Conservation (phyloP, 163 green algal genomes). For the Trebouxiophyceae sp. region DNA sequence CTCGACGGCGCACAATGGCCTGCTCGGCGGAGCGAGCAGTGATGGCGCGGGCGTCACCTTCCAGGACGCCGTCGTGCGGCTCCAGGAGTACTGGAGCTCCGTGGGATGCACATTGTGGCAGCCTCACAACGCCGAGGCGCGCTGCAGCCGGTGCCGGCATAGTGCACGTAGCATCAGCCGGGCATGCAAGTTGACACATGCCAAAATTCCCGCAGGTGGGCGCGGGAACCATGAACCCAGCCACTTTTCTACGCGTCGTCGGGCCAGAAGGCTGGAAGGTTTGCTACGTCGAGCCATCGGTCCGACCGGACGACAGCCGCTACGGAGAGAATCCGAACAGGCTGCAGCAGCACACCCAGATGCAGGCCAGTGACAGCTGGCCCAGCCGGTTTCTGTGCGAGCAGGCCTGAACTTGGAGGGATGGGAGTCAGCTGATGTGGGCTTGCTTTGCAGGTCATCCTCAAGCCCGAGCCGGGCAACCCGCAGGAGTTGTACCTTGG, state of each 20-base stretch:
- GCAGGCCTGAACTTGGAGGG: background rate
- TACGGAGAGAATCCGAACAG: constrained; percentile 99
- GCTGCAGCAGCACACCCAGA: constrained; percentile 97
- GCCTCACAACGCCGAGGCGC: constrained; percentile 94
- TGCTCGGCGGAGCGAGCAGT: too few relatives aligned
- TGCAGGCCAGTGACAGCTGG: constrained; percentile 63
- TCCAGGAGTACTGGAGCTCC: constrained; percentile 89
- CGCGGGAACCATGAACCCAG: constrained; percentile 89
- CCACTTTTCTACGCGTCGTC: constrained; percentile 87
- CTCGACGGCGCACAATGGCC: too few relatives aligned
- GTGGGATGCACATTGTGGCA: constrained; percentile 84
- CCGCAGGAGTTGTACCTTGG: constrained; percentile 94
- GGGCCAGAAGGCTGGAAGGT: constrained; percentile 97
- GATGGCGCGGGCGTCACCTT: constrained; percentile 54
- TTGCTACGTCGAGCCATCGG: constrained; percentile 85
- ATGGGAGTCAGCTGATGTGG: background rate
- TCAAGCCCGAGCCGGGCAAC: constrained; percentile 94
- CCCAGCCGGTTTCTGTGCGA: too few relatives aligned
- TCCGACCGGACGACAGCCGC: constrained; percentile 92
- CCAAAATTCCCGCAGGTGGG: constrained; percentile 47
- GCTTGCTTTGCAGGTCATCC: constrained; percentile 70
- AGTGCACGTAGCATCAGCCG: too few relatives aligned
- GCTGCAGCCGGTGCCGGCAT: too few relatives aligned
- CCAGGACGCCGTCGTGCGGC: constrained; percentile 80
- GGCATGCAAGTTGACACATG: background rate